Evolutionary conservation across 768 basidiomycete genomes (phyloP), one percentile per base, ranked within the genome.

Genomic region (Rhizopogon roseolus): DNA sequence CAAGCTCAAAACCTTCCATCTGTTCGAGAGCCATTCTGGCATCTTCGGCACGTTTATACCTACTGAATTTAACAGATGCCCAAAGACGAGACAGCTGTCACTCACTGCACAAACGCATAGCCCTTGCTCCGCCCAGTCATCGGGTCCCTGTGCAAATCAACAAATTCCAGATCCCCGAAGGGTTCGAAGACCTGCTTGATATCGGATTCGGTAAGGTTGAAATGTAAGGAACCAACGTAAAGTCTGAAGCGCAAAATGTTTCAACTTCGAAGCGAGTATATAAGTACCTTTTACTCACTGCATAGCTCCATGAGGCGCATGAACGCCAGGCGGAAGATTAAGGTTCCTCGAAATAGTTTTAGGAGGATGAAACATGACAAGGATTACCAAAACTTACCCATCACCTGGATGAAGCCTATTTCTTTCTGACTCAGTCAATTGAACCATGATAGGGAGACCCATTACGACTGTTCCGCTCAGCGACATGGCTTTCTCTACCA

Each of bases 131-230:
- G 85, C 38, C 94, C 94, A 49, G 94, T 94, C 81, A 84, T 85
- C 4, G 92, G 89, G 70, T 98, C 94, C 68, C 90, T 85, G 72
- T 97, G 97, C 65, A 98, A 81, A 79, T 99, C 96, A 68, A 99
- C 94, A 75, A 95, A 95, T 73, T 96, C 96, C 61, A 99, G 80
- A 73, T 95, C 91, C 63, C 97, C 97, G 70, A 98, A 99, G 9
- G 96, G 94, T 68, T 97, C 94, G 71, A 99, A 99, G 61, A 99
- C 96, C 82, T 98, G 94, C 73, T 88, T 91, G 75, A 99, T 89
- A 76, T 99, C 96, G 62, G 92, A 87, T 74, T 97, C 91, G 52
- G 93, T 91, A 56, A 99, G 86, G 71, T 93, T 95, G 78, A 96
- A 97, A 72, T 98, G 93, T 43, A 99, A 76, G 56, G 93, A 96